phyloP scores from a whole-genome alignment of 1,139 yeast genomes.

The Taphrina wiesneri region DNA sequence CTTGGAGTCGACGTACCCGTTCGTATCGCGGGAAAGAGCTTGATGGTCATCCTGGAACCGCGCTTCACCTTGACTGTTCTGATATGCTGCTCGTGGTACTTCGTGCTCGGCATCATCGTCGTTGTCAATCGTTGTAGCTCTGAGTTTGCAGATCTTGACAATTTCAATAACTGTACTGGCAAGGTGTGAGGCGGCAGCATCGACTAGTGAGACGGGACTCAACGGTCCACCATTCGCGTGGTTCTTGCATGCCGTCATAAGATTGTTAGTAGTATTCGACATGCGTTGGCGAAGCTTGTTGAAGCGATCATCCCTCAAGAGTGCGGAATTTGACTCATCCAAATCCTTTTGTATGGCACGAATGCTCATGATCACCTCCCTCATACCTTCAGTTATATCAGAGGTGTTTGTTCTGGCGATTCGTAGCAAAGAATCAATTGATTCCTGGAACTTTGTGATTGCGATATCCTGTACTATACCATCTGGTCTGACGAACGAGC shows the following conservation, averaged over 20 bases:
- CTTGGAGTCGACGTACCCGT: background rate
- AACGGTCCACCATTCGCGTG: slow-evolving; percentile 63
- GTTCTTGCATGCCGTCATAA: slow-evolving; percentile 77
- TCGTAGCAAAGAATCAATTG: slow-evolving; percentile 38
- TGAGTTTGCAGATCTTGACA: slow-evolving; percentile 57
- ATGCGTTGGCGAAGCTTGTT: slow-evolving; percentile 41
- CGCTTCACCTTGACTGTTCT: background rate
- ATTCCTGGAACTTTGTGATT: slow-evolving; percentile 35
- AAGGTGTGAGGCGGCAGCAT: slow-evolving; percentile 76
- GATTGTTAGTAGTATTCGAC: slow-evolving; percentile 71
- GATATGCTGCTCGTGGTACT: background rate
- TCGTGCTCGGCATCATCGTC: background rate
- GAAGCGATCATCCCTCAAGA: slow-evolving; percentile 15
- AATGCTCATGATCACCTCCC: slow-evolving; percentile 6
- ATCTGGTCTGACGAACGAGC: background rate
- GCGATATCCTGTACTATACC: slow-evolving; percentile 16
- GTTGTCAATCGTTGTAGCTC: background rate
- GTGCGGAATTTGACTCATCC: background rate
- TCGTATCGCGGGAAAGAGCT: background rate
- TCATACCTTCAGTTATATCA: slow-evolving; percentile 4
- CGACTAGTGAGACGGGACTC: slow-evolving; percentile 70
- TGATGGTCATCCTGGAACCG: background rate
- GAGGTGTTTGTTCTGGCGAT: slow-evolving; percentile 20
- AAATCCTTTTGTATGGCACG: slow-evolving; percentile 12
- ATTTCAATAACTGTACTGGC: slow-evolving; percentile 73